Conservation (phyloP, 192 early-diverging fungal genomes). For the Allomyces macrogynus region DNA sequence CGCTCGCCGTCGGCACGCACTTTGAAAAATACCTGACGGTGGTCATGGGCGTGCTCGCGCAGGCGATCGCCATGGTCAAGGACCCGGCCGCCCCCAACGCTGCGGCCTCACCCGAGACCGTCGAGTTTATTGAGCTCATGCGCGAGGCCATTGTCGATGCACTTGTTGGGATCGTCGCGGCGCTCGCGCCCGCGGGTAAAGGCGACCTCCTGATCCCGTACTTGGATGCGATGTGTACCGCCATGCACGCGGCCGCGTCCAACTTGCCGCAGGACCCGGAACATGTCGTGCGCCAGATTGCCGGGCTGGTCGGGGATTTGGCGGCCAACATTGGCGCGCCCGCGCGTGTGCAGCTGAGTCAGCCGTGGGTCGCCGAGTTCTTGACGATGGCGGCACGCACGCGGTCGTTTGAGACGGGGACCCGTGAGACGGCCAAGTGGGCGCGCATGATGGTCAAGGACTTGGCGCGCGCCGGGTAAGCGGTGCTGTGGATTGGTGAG, state of each 20-base stretch:
- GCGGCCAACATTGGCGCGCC: slow-evolving; percentile 10
- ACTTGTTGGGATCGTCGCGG: slow-evolving; percentile 89
- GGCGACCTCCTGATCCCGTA: slow-evolving; percentile 17
- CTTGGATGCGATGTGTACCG: neutral
- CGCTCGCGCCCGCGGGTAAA: slow-evolving; percentile 56
- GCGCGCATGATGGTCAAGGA: slow-evolving; percentile 6
- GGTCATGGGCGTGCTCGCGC: slow-evolving; percentile 67
- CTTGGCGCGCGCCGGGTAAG: neutral
- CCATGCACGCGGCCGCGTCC: neutral
- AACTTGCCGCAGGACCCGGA: slow-evolving; percentile 1
- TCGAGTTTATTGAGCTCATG: slow-evolving; percentile 69
- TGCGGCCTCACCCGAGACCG: slow-evolving; percentile 43
- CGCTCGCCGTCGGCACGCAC: slow-evolving; percentile 65
- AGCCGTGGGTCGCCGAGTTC: too few relatives aligned
- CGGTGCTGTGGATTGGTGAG: slow-evolving; percentile 1
- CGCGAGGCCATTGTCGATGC: slow-evolving; percentile 83
- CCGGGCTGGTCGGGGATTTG: slow-evolving; percentile 5
- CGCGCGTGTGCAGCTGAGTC: too few relatives aligned
- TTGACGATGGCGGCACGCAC: slow-evolving; percentile 22
- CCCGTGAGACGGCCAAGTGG: slow-evolving; percentile 11
- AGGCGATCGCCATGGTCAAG: slow-evolving; percentile 45
- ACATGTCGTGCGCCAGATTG: slow-evolving; percentile 5
- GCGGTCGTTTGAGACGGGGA: slow-evolving; percentile 25
- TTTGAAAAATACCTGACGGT: slow-evolving; percentile 68
- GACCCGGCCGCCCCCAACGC: slow-evolving; percentile 18